A percentile compares a stretch with the other conserved stretches of the same genome.
Evolutionary conservation across 257 asterid species (phyloP).

Genomic region (Paulownia fortunei): DNA sequence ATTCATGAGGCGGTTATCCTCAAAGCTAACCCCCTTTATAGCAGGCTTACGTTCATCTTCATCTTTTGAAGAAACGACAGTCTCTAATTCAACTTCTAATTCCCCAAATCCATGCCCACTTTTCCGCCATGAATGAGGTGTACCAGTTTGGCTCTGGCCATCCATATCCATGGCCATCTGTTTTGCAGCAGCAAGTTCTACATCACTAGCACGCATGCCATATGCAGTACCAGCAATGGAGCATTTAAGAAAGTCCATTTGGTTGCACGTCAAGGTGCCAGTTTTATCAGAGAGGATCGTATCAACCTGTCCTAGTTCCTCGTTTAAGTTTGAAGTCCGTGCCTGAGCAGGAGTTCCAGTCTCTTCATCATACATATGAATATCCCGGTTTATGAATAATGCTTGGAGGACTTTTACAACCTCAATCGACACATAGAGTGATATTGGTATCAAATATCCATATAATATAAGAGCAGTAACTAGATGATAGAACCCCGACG

Average conservation of each 20-base stretch:
- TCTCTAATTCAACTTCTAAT: slow-evolving; percentile 77
- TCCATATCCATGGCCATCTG: slow-evolving; percentile 93
- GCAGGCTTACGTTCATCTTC: slow-evolving; percentile 53
- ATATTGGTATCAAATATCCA: slow-evolving; percentile 95
- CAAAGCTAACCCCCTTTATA: slow-evolving; percentile 93
- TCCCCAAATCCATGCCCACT: slow-evolving; percentile 45
- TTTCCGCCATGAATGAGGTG: slow-evolving; percentile 52
- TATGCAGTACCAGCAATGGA: slow-evolving; percentile 91
- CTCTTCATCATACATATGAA: slow-evolving; percentile 91
- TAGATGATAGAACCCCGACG: slow-evolving; percentile 84
- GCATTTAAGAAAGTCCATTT: slow-evolving; percentile 98
- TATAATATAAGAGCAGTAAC: slow-evolving; percentile 91
- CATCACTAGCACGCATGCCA: slow-evolving; percentile 86
- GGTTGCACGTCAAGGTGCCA: slow-evolving; percentile 98
- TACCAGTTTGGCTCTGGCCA: slow-evolving; percentile 56
- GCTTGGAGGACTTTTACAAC: slow-evolving; percentile 98
- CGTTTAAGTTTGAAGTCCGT: slow-evolving; percentile 93
- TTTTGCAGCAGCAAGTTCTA: slow-evolving; percentile 95
- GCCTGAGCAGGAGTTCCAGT: slow-evolving; percentile 98
- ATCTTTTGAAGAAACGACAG: slow-evolving; percentile 57
- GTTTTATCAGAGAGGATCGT: slow-evolving; percentile 98
- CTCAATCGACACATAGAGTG: slow-evolving; percentile 95
- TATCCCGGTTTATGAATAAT: slow-evolving; percentile 81
- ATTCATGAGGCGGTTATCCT: slow-evolving; percentile 87
- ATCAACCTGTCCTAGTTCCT: slow-evolving; percentile 96